Percentiles rank a stretch among this genome's conserved stretches.
Evolutionary conservation across 2,329 filamentous ascomycete species (phyloP).

Genomic region (Verticillium nonalfalfae): DNA sequence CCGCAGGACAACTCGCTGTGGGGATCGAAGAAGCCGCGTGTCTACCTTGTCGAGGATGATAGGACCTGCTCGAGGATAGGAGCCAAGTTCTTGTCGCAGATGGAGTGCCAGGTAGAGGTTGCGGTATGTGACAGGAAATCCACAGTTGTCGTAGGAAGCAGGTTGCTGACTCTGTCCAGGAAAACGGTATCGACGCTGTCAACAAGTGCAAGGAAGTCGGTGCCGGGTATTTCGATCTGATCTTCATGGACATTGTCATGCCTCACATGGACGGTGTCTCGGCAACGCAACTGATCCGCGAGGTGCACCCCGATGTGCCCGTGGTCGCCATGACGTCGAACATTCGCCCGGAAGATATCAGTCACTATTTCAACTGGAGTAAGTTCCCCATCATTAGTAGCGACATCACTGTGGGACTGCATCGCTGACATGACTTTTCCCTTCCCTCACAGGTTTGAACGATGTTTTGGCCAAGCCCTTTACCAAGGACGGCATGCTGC

Average conservation of each 20-base stretch:
- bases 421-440: neutral
- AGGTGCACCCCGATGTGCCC: slow-evolving; percentile 74
- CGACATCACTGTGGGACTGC: neutral
- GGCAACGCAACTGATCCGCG: slow-evolving; percentile 85
- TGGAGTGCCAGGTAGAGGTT: slow-evolving; percentile 61
- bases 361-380: slow-evolving; percentile 74
- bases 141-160: neutral
- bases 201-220: slow-evolving; percentile 62
- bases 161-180: slow-evolving; percentile 11
- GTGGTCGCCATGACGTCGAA: slow-evolving; percentile 99
- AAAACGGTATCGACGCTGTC: slow-evolving; percentile 85
- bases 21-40: slow-evolving; percentile 63
- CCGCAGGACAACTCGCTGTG: slow-evolving; percentile 40
- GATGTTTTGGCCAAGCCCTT: slow-evolving; percentile 97
- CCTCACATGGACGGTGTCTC: slow-evolving; percentile 92
- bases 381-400: slow-evolving; percentile 1
- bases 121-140: slow-evolving; percentile 42
- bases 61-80: slow-evolving; percentile 62
- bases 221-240: slow-evolving; percentile 52
- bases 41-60: slow-evolving; percentile 85
- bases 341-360: slow-evolving; percentile 91
- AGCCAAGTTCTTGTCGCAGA: slow-evolving; percentile 58
- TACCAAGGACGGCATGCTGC: slow-evolving; percentile 78
- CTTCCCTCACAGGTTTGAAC: slow-evolving; percentile 69
- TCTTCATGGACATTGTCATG: slow-evolving; percentile 96